These are phyloP conservation scores for Apophysomyces ossiformis DNA, from an alignment of 371 early-diverging fungal species.

Conservation along the genomic window DNA sequence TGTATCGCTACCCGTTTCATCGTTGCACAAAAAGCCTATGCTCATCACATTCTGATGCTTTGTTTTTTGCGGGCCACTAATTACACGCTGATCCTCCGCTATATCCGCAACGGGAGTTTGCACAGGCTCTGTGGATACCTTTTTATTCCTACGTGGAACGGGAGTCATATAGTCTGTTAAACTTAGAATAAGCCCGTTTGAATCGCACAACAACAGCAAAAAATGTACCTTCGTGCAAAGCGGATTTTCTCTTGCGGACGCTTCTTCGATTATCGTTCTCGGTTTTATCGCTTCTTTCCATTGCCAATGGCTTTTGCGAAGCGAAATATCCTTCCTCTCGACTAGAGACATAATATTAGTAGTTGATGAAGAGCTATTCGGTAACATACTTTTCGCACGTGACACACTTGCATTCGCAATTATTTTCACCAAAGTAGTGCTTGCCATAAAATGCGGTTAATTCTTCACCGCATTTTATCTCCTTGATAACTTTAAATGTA, in stretches of 20 bases:
- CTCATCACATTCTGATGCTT: slow-evolving; percentile 40
- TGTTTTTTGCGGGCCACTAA: neutral
- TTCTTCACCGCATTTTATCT: slow-evolving; percentile 86
- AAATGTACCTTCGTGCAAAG: slow-evolving; percentile 36
- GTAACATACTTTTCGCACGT: slow-evolving; percentile 77
- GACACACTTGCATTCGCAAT: slow-evolving; percentile 88
- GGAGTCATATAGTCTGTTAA: slow-evolving; percentile 9
- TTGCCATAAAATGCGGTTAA: slow-evolving; percentile 85
- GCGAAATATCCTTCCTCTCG: slow-evolving; percentile 19
- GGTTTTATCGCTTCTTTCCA: slow-evolving; percentile 15
- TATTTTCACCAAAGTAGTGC: slow-evolving; percentile 88
- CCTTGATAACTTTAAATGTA: slow-evolving; percentile 77
- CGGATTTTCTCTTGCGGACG: slow-evolving; percentile 40
- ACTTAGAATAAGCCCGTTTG: no score
- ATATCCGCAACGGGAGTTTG: neutral
- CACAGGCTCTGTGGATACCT: slow-evolving; percentile 12
- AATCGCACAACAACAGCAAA: no score
- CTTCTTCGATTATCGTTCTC: slow-evolving; percentile 32
- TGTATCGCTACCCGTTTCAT: slow-evolving; percentile 18
- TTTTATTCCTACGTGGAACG: slow-evolving; percentile 13
- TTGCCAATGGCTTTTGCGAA: slow-evolving; percentile 17
- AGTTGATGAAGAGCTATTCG: neutral
- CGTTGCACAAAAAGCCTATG: slow-evolving; percentile 45
- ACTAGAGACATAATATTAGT: slow-evolving; percentile 18
- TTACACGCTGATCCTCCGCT: neutral